Percentiles rank a stretch among this genome's conserved stretches.
phyloP scores from a whole-genome alignment of 306 rosid genomes.

The Quercus alba region DNA sequence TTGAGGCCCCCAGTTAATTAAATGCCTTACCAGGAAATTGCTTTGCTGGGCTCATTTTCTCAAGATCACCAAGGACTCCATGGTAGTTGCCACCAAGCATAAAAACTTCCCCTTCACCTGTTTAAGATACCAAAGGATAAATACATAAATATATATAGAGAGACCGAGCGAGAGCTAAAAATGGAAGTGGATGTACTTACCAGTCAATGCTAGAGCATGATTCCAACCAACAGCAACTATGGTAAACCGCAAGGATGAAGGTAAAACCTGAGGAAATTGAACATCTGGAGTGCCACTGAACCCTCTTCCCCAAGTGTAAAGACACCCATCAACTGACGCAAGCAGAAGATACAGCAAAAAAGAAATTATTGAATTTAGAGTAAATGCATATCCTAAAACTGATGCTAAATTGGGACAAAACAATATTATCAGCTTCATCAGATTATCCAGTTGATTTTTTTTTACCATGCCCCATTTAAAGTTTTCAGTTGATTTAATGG shows the following conservation, averaged over 20 bases:
- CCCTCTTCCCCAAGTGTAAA: conserved; percentile 94
- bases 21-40: conserved; percentile 44
- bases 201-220: conserved; percentile 72
- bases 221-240: conserved; percentile 76
- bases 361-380: neutral
- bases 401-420: neutral
- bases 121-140: conserved; percentile 14
- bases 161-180: neutral
- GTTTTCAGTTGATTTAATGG: neutral
- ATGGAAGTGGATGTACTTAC: conserved; percentile 29
- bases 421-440: neutral
- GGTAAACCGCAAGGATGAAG: conserved; percentile 30
- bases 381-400: neutral
- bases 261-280: conserved; percentile 43
- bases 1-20: neutral
- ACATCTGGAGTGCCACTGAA: conserved; percentile 53
- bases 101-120: conserved; percentile 58
- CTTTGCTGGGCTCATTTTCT: conserved; percentile 26
- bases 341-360: conserved; percentile 1
- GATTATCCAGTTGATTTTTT: neutral
- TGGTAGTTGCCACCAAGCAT: conserved; percentile 83
- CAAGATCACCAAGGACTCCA: conserved; percentile 58
- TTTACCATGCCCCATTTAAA: neutral
- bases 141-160: neutral
- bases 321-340: conserved; percentile 57